These are phyloP conservation scores for Gossypium raimondii DNA, from an alignment of 345 rosid genomes.

Conservation along the genomic window DNA sequence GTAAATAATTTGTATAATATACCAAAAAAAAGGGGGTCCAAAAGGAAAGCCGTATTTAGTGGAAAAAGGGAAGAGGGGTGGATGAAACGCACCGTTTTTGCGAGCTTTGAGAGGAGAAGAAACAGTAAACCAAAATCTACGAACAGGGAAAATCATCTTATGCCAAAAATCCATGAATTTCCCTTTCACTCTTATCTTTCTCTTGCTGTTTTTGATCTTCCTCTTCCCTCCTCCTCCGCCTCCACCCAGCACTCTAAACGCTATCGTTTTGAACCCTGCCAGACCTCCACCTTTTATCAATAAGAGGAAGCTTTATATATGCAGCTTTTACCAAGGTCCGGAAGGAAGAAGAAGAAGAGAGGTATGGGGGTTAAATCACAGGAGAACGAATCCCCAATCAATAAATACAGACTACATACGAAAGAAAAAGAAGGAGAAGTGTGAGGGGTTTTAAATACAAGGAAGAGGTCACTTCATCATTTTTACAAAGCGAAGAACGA, in stretches of 20 bases:
- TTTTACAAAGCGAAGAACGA: slow-evolving; percentile 6
- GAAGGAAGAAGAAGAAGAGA: not conserved
- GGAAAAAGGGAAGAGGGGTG: not conserved
- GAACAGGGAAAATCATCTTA: slow-evolving; percentile 51
- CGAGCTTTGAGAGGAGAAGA: slow-evolving; percentile 49
- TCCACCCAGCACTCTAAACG: slow-evolving; percentile 13
- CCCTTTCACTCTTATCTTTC: slow-evolving; percentile 13
- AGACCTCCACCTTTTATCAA: slow-evolving; percentile 5
- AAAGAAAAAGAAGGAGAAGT: not conserved
- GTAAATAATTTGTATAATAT: too few species aligned
- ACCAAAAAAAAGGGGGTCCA: too few species aligned
- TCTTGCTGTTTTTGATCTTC: slow-evolving; percentile 17
- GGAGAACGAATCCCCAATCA: too few species aligned
- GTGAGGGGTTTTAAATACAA: not conserved
- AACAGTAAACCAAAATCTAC: slow-evolving; percentile 42
- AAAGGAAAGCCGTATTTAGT: not conserved
- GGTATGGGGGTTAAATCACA: not conserved
- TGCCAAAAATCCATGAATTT: slow-evolving; percentile 48
- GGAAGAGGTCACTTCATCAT: not conserved
- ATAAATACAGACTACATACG: not conserved
- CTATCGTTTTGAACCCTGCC: slow-evolving; percentile 23
- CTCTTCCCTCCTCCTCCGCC: not conserved
- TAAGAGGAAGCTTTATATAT: not conserved
- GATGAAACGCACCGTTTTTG: slow-evolving; percentile 35
- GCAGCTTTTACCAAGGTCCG: too few species aligned